Evolutionary conservation across 306 rosid genomes (phyloP).

Genomic region (Lathyrus aphaca): DNA sequence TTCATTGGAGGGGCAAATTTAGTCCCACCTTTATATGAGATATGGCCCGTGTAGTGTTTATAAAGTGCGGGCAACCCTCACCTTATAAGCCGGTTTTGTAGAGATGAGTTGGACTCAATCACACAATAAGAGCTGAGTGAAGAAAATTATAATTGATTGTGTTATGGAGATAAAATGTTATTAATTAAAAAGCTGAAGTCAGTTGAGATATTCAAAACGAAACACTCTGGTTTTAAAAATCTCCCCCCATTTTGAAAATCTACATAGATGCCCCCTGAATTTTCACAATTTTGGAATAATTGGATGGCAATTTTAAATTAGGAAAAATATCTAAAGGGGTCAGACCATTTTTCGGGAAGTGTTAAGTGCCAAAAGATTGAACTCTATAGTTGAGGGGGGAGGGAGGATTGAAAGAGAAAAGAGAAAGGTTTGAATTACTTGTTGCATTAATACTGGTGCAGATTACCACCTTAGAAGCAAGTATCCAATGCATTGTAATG

Average conservation of each 20-base stretch:
- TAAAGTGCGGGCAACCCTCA: no score
- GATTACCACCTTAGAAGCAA: conserved; percentile 26
- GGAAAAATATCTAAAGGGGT: not conserved
- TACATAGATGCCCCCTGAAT: not conserved
- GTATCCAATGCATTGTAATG: conserved; percentile 16
- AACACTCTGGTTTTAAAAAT: conserved; percentile 5
- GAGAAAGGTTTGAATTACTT: conserved; percentile 15
- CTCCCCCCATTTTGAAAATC: conserved; percentile 14
- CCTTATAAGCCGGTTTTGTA: no score
- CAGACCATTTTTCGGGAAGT: conserved; percentile 9
- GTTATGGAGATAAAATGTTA: not conserved
- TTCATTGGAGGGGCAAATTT: no score
- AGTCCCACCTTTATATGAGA: no score
- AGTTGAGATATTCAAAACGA: not conserved
- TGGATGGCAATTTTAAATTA: not conserved
- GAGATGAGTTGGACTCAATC: no score
- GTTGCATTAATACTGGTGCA: conserved; percentile 7
- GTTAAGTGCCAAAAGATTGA: conserved; percentile 19
- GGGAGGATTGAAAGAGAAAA: not conserved
- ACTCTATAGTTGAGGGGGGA: conserved; percentile 11
- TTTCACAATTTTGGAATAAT: conserved; percentile 18
- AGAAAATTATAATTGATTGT: conserved; percentile 3
- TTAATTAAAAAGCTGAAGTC: not conserved
- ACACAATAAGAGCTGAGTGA: not conserved
- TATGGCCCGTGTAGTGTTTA: no score